Conservation (phyloP, 192 early-diverging fungal genomes). For the Mortierella antarctica region DNA sequence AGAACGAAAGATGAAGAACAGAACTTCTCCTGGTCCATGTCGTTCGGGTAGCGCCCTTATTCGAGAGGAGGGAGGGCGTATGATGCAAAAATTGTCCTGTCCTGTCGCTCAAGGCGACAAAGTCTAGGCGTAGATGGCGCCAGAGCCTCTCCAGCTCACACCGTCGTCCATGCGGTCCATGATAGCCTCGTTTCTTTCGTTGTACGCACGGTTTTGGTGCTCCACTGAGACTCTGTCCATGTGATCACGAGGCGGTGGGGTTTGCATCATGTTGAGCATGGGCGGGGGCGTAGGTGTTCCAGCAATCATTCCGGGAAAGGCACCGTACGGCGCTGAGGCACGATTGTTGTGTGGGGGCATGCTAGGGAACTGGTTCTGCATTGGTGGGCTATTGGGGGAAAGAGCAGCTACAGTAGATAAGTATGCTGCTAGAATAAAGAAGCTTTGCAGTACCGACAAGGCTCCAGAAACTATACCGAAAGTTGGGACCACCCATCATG, state of each 20-base stretch:
- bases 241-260: slow-evolving; percentile 32
- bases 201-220: slow-evolving; percentile 26
- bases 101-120: not conserved
- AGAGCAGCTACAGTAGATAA: not conserved
- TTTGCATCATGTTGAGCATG: slow-evolving; percentile 38
- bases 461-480: slow-evolving; percentile 14
- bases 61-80: too few species aligned
- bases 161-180: slow-evolving; percentile 58
- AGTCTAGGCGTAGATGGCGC: slow-evolving; percentile 46
- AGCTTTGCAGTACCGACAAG: not conserved
- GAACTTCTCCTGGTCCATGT: not conserved
- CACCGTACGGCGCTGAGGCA: slow-evolving; percentile 27
- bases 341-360: slow-evolving; percentile 26
- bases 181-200: slow-evolving; percentile 45
- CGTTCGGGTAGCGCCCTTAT: too few species aligned
- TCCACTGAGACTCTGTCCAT: slow-evolving; percentile 43
- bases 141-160: slow-evolving; percentile 49
- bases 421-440: not conserved
- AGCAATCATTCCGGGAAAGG: slow-evolving; percentile 42
- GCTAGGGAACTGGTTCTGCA: slow-evolving; percentile 30
- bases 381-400: slow-evolving; percentile 17
- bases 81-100: not conserved
- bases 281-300: slow-evolving; percentile 33
- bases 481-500: slow-evolving; percentile 27
- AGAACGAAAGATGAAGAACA: not conserved